Evolutionary conservation across 1,284 basidiomycete species (phyloP).

Genomic region (Tilletiopsis washingtonensis): DNA sequence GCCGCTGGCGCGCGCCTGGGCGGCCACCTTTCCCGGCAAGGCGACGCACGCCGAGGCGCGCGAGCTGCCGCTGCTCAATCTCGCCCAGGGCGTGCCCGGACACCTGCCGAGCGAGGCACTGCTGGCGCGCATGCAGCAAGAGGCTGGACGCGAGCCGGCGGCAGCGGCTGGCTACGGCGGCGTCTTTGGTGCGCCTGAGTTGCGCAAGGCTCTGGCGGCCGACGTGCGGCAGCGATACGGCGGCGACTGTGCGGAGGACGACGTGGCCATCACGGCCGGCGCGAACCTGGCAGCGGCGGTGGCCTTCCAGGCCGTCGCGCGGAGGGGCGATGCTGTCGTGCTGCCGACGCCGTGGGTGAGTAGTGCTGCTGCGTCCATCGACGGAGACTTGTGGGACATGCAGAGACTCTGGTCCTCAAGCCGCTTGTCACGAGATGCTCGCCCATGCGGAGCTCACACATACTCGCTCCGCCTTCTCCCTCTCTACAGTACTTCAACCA

Average conservation of each 20-base stretch:
- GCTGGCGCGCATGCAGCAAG: conserved; percentile 13
- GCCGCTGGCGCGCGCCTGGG: conserved; percentile 8
- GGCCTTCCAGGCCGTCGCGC: conserved; percentile 60
- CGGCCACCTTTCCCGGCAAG: neutral
- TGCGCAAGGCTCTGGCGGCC: conserved; percentile 58
- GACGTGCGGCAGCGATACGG: conserved; percentile 65
- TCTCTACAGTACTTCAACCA: conserved; percentile 21
- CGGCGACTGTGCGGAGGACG: conserved; percentile 27
- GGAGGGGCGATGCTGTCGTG: conserved; percentile 66
- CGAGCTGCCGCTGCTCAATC: conserved; percentile 18
- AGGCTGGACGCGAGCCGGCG: conserved; percentile 12
- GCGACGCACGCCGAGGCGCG: neutral
- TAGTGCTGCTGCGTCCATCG: no score
- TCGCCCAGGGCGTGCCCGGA: conserved; percentile 37
- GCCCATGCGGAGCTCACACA: no score
- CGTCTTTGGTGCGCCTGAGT: conserved; percentile 58
- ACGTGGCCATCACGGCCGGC: conserved; percentile 55
- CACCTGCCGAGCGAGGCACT: conserved; percentile 17
- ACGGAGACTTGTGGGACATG: no score
- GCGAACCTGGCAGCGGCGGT: conserved; percentile 67
- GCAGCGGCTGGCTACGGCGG: conserved; percentile 58
- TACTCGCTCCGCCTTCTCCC: no score
- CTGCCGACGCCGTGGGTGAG: conserved; percentile 64
- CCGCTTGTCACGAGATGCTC: no score
- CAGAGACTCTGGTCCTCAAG: no score